Conservation (phyloP, 768 basidiomycete species). For the Lactifluus echinatus region DNA sequence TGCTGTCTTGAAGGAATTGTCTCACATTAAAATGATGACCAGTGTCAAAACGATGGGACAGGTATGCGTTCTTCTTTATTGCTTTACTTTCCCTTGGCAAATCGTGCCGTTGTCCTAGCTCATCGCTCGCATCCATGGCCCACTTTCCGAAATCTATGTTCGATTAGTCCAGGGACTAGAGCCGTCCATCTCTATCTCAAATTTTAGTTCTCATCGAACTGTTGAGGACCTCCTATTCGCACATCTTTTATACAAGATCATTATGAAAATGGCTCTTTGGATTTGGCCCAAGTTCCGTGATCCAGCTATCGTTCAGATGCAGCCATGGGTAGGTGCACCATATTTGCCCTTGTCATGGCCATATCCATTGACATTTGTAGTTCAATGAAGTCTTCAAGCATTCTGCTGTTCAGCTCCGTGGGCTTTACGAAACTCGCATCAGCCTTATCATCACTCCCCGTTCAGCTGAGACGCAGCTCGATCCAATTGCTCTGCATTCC, state of each 20-base stretch:
- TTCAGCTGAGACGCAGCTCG: constrained; percentile 27
- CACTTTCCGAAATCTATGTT: constrained; percentile 57
- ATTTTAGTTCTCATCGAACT: constrained; percentile 33
- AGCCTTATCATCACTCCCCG: constrained; percentile 39
- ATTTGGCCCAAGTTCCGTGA: constrained; percentile 39
- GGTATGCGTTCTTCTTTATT: constrained; percentile 32
- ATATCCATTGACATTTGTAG: constrained; percentile 30
- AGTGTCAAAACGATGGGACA: constrained; percentile 59
- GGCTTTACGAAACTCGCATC: constrained; percentile 50
- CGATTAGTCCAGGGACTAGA: constrained; percentile 37
- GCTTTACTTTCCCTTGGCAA: neutral
- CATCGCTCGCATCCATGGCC: constrained; percentile 41
- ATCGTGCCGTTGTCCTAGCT: constrained; percentile 34
- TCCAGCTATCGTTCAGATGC: constrained; percentile 34
- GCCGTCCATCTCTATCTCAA: constrained; percentile 27
- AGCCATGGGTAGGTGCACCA: constrained; percentile 42
- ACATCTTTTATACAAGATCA: constrained; percentile 67
- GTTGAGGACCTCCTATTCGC: constrained; percentile 44
- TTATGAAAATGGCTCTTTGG: constrained; percentile 65
- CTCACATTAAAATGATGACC: constrained; percentile 57
- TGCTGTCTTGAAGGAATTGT: constrained; percentile 60
- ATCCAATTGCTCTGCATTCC: constrained; percentile 35
- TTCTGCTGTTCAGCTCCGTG: constrained; percentile 47
- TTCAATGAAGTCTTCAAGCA: constrained; percentile 51
- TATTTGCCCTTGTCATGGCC: neutral